These are phyloP conservation scores for Annulohypoxylon maeteangense DNA, from an alignment of 495 filamentous ascomycete species.

Conservation along the genomic window DNA sequence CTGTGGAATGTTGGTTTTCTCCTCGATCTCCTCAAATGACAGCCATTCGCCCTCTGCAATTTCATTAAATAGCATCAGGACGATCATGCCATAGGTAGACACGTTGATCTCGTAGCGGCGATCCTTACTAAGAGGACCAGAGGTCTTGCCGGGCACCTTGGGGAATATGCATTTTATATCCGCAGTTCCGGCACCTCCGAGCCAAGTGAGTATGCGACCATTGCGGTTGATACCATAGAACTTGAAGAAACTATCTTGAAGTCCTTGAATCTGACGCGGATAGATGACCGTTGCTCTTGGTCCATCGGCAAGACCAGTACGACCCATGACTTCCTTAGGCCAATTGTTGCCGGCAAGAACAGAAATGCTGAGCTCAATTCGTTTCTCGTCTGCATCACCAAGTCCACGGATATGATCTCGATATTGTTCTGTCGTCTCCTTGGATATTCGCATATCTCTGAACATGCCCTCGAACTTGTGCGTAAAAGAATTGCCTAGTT, in stretches of 20 bases:
- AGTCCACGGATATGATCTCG: conserved; percentile 71
- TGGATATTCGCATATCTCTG: conserved; percentile 91
- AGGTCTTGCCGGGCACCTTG: conserved; percentile 70
- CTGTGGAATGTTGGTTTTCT: conserved; percentile 81
- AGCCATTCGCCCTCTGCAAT: conserved; percentile 70
- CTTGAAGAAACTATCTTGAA: conserved; percentile 87
- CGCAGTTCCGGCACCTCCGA: conserved; percentile 72
- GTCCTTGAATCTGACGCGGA: conserved; percentile 76
- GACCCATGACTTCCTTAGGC: conserved; percentile 86
- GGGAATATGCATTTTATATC: conserved; percentile 86
- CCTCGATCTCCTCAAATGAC: conserved; percentile 86
- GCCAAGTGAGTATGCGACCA: conserved; percentile 89
- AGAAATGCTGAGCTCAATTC: conserved; percentile 81
- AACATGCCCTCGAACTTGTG: conserved; percentile 96
- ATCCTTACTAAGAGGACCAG: conserved; percentile 70
- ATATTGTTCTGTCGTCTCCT: conserved; percentile 83
- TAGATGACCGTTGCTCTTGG: conserved; percentile 69
- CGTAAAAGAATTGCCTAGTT: conserved; percentile 94
- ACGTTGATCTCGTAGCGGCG: conserved; percentile 90
- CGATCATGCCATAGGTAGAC: conserved; percentile 90
- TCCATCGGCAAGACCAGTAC: conserved; percentile 57
- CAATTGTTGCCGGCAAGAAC: conserved; percentile 94
- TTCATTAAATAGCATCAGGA: conserved; percentile 91
- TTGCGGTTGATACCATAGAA: conserved; percentile 90
- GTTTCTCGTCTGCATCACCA: conserved; percentile 72